These are phyloP conservation scores for Phalaenopsis aphrodite DNA, from an alignment of 106 monocot species.

Conservation along the genomic window DNA sequence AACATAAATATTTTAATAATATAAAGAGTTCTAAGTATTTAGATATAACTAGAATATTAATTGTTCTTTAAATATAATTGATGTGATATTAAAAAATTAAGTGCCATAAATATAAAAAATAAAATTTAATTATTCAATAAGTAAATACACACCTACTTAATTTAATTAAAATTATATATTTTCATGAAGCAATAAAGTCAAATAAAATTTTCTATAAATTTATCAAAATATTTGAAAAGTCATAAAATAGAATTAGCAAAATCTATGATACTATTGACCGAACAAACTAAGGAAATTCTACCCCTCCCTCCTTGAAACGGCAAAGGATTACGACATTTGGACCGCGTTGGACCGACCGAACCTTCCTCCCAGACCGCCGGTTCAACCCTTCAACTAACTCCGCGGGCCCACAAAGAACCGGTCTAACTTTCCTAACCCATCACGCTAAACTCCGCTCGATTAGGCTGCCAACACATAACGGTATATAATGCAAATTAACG, in stretches of 20 bases:
- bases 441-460: not conserved
- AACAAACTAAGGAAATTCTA: not conserved
- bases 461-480: constrained; percentile 2
- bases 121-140: too few relatives aligned
- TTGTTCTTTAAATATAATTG: too few relatives aligned
- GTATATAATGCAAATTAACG: not conserved
- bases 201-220: too few relatives aligned
- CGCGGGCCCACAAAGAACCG: not conserved
- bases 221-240: not conserved
- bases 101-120: too few relatives aligned
- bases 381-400: not conserved
- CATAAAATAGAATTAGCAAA: not conserved
- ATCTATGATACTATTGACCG: not conserved
- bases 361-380: not conserved
- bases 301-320: not conserved
- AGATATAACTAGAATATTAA: too few relatives aligned
- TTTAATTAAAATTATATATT: too few relatives aligned
- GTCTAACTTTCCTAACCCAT: not conserved
- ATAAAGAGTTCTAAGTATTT: too few relatives aligned
- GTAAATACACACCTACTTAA: too few relatives aligned
- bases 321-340: not conserved
- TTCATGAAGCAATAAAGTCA: too few relatives aligned
- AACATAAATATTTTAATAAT: too few relatives aligned
- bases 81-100: too few relatives aligned
- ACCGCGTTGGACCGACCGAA: not conserved